Percentiles rank a stretch among this genome's conserved stretches.
These are phyloP conservation scores for Nakazawaea siamensis DNA, from an alignment of 805 yeast species.

Conservation along the genomic window DNA sequence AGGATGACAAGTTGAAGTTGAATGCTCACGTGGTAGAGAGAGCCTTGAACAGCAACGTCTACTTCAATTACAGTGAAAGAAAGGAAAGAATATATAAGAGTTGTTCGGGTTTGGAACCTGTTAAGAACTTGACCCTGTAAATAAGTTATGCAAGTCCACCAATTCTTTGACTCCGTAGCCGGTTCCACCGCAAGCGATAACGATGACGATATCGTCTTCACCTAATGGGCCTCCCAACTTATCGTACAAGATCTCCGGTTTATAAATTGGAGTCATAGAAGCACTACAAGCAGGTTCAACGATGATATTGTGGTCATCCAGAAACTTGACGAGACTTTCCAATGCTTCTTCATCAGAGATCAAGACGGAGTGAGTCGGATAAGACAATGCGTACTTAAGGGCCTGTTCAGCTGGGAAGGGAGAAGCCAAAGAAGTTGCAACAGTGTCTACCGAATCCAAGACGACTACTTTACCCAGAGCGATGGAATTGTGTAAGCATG, in stretches of 20 bases:
- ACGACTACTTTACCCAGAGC: slow-evolving; percentile 33
- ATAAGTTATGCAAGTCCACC: neutral
- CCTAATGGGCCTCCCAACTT: slow-evolving; percentile 19
- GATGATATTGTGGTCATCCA: slow-evolving; percentile 39
- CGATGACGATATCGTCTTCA: slow-evolving; percentile 39
- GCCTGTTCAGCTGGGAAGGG: slow-evolving; percentile 45
- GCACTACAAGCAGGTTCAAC: slow-evolving; percentile 76
- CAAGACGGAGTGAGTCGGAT: slow-evolving; percentile 31
- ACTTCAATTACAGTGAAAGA: slow-evolving; percentile 7
- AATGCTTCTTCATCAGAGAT: slow-evolving; percentile 52
- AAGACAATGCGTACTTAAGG: slow-evolving; percentile 32
- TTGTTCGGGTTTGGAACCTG: slow-evolving; percentile 9
- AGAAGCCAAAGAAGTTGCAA: slow-evolving; percentile 62
- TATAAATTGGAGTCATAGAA: slow-evolving; percentile 45
- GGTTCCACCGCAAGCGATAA: slow-evolving; percentile 52
- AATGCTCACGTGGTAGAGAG: slow-evolving; percentile 12
- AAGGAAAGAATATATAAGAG: slow-evolving; percentile 9
- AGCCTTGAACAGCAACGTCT: slow-evolving; percentile 10
- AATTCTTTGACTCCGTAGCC: slow-evolving; percentile 3
- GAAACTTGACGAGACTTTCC: slow-evolving; percentile 39
- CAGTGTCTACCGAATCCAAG: slow-evolving; percentile 34
- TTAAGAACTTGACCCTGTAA: slow-evolving; percentile 4
- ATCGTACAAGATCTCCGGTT: slow-evolving; percentile 22
- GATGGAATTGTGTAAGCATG: slow-evolving; percentile 46
- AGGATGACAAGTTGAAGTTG: slow-evolving; percentile 10